Percentiles rank a stretch among this genome's conserved stretches.
phyloP scores from a whole-genome alignment of 2,329 filamentous ascomycete genomes.

The Fusarium chaquense region DNA sequence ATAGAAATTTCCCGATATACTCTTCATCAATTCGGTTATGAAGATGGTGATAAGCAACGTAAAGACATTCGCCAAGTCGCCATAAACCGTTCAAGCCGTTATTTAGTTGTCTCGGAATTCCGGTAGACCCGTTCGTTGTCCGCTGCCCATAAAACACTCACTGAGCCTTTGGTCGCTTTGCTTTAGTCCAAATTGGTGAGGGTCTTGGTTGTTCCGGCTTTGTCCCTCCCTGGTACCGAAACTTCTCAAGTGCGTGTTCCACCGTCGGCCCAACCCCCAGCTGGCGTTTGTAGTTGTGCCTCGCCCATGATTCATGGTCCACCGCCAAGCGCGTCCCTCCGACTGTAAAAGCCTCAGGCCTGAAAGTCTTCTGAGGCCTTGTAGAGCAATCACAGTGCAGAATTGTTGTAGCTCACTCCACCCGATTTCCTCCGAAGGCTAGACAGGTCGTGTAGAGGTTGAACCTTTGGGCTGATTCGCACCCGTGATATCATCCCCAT shows the following conservation, averaged over 20 bases:
- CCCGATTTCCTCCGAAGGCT: constrained; percentile 54
- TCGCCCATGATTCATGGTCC: constrained; percentile 53
- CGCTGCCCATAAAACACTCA: constrained; percentile 33
- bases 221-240: constrained; percentile 46
- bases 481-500: constrained; percentile 38
- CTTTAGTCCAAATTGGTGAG: constrained; percentile 38
- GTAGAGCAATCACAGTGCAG: constrained; percentile 49
- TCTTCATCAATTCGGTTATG: constrained; percentile 4
- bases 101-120: constrained; percentile 39
- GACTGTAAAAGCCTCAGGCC: constrained; percentile 53
- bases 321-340: constrained; percentile 50
- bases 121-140: constrained; percentile 48
- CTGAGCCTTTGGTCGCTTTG: constrained; percentile 17
- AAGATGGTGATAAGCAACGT: not conserved
- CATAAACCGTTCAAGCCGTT: not conserved
- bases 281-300: constrained; percentile 42
- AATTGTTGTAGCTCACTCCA: constrained; percentile 49
- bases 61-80: not conserved
- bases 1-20: not conserved
- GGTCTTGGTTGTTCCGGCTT: constrained; percentile 45
- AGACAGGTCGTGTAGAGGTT: constrained; percentile 47
- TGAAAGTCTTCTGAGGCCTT: constrained; percentile 40
- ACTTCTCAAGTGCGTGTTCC: constrained; percentile 48
- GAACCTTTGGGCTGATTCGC: constrained; percentile 45
- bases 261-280: constrained; percentile 43